Conservation (phyloP, 768 basidiomycete species). For the Plicaturopsis crispa region DNA sequence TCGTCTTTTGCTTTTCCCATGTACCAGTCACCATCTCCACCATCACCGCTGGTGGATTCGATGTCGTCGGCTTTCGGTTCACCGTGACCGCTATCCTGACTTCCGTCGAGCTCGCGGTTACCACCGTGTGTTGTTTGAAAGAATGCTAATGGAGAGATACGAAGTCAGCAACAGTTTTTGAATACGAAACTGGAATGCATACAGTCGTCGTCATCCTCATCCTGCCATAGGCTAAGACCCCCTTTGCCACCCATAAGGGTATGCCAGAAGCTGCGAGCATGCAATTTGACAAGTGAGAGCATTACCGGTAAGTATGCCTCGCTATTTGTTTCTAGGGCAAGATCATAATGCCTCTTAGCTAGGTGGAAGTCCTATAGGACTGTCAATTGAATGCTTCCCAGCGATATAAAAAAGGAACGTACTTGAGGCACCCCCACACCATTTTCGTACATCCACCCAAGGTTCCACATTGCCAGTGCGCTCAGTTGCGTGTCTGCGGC, state of each 20-base stretch:
- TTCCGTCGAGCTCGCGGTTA: constrained; percentile 31
- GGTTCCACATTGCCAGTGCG: constrained; percentile 95
- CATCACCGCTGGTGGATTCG: constrained; percentile 8
- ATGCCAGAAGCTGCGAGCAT: constrained; percentile 79
- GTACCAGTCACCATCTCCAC: constrained; percentile 60
- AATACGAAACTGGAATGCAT: no score
- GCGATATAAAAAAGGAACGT: constrained; percentile 8
- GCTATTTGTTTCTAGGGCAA: constrained; percentile 76
- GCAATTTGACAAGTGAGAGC: constrained; percentile 75
- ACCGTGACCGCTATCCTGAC: constrained; percentile 15
- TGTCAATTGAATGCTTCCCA: not conserved
- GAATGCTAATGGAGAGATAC: no score
- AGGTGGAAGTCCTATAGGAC: constrained; percentile 80
- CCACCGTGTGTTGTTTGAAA: no score
- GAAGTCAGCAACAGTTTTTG: no score
- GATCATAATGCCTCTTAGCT: constrained; percentile 93
- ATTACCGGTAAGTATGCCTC: constrained; percentile 88
- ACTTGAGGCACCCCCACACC: constrained; percentile 89
- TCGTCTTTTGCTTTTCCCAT: constrained; percentile 78
- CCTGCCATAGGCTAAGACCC: constrained; percentile 60
- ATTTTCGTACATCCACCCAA: constrained; percentile 99
- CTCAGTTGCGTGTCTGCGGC: constrained; percentile 91
- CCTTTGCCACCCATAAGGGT: constrained; percentile 65
- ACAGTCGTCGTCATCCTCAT: constrained; percentile 50
- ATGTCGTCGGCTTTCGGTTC: constrained; percentile 19